These are phyloP conservation scores for Pichia phayaonensis DNA, from an alignment of 805 yeast species.

Conservation along the genomic window DNA sequence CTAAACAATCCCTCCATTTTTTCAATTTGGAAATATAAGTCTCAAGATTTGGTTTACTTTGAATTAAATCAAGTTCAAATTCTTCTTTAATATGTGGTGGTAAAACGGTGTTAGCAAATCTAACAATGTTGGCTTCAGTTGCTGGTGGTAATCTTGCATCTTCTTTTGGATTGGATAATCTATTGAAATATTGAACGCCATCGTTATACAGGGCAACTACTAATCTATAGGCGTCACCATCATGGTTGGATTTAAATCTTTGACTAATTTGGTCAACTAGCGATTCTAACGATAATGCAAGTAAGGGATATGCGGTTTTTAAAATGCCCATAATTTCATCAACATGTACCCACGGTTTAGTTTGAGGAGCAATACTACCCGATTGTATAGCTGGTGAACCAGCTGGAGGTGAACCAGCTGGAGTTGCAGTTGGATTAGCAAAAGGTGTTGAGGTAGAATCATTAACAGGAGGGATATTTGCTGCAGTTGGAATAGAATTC, in stretches of 20 bases:
- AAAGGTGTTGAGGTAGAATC: not conserved
- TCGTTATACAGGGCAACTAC: conserved; percentile 90
- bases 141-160: conserved; percentile 85
- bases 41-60: conserved; percentile 81
- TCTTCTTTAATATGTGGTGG: conserved; percentile 85
- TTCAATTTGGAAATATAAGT: conserved; percentile 76
- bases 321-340: conserved; percentile 89
- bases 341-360: conserved; percentile 92
- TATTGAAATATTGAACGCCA: conserved; percentile 83
- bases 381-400: not conserved
- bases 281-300: conserved; percentile 89
- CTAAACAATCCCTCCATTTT: conserved; percentile 88
- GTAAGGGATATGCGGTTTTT: conserved; percentile 91
- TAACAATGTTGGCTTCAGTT: conserved; percentile 78
- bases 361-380: conserved; percentile 11
- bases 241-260: conserved; percentile 86
- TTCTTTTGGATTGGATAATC: conserved; percentile 79
- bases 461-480: conserved; percentile 3
- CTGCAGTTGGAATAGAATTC: not conserved
- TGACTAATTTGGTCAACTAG: conserved; percentile 92
- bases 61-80: conserved; percentile 85
- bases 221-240: conserved; percentile 91
- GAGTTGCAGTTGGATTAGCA: not conserved
- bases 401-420: conserved; percentile 1
- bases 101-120: conserved; percentile 88